Evolutionary conservation across 306 rosid genomes (phyloP).

Genomic region (Glycyrrhiza uralensis): DNA sequence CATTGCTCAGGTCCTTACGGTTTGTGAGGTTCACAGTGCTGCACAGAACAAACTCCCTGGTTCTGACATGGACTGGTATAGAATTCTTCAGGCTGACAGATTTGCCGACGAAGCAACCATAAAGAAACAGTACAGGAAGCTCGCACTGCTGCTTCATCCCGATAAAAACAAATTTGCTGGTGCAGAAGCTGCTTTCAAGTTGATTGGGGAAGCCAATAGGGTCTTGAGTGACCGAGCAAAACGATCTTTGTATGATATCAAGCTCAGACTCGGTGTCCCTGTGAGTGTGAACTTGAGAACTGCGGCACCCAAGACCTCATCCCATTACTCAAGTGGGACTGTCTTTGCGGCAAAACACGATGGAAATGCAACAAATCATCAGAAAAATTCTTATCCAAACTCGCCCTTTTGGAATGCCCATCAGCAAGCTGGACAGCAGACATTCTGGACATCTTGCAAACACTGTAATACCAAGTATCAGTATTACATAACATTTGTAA

Average conservation of each 20-base stretch:
- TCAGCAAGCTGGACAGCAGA: constrained; percentile 28
- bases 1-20: constrained; percentile 53
- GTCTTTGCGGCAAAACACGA: constrained; percentile 15
- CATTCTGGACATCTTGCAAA: constrained; percentile 70
- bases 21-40: constrained; percentile 68
- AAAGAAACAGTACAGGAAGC: constrained; percentile 71
- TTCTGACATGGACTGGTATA: constrained; percentile 68
- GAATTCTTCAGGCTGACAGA: constrained; percentile 53
- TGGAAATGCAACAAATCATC: constrained; percentile 29
- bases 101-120: constrained; percentile 45
- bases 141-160: constrained; percentile 85
- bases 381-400: constrained; percentile 24
- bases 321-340: constrained; percentile 35
- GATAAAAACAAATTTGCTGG: constrained; percentile 88
- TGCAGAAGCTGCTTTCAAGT: constrained; percentile 93
- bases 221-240: constrained; percentile 56
- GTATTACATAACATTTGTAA: constrained; percentile 21
- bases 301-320: constrained; percentile 31
- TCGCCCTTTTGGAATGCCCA: constrained; percentile 7
- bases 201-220: constrained; percentile 77
- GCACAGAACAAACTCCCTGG: constrained; percentile 42
- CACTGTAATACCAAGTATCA: constrained; percentile 45
- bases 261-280: constrained; percentile 11
- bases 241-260: constrained; percentile 48
- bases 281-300: too few species aligned